Evolutionary conservation across 225 moss, liverwort and hornwort genomes (phyloP), one percentile per base, ranked within the genome.

Genomic region (Takakia lepidozioides): DNA sequence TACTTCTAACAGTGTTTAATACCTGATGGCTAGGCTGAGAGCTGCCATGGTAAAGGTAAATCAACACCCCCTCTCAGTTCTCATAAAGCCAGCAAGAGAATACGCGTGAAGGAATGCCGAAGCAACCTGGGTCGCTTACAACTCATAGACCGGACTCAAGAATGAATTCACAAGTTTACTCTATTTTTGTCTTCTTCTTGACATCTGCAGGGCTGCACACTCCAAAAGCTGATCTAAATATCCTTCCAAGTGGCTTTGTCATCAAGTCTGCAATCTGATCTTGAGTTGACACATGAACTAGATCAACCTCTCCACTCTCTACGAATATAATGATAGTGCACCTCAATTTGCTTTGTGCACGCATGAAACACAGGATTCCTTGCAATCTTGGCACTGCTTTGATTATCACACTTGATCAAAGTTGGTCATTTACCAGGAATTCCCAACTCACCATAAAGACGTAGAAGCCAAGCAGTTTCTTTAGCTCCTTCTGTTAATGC

Each of bases 341-440:
- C 11, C 11, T 57, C 39, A 1, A 64, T 20, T 5, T 65, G 57
- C 25, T 65, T 65, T 2, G 64, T 35, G 1, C 36, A 8, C 1
- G 28, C 18, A 30, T 66, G 58, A 14, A 58, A 59, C 0, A 57
- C 14, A 10, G 26, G 58, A 16, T 58, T 66, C 3, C 21, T 14
- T 0, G 45, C 34, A 11, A 66, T 38, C 9, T 59, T 58, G 18
- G 53, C 46, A n/a, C 19, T 38, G 2, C 34, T 26, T 3, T 37
- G 25, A 30, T 59, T 66, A 19, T 66, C 58, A 50, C 4, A 36
- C 6, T 2, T 2, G 2, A 54, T 52, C 1, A 4, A 8, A 23
- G 43, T 29, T 7, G 51, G 6, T 6, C 1, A n/a, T n/a, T n/a
- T n/a, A 5, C 3, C 27, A 8, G 16, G 0, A 2, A 50, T 29